Evolutionary conservation across 169 alveolate genomes (phyloP), one percentile per base, ranked within the genome.

Genomic region (Plasmodium falciparum): DNA sequence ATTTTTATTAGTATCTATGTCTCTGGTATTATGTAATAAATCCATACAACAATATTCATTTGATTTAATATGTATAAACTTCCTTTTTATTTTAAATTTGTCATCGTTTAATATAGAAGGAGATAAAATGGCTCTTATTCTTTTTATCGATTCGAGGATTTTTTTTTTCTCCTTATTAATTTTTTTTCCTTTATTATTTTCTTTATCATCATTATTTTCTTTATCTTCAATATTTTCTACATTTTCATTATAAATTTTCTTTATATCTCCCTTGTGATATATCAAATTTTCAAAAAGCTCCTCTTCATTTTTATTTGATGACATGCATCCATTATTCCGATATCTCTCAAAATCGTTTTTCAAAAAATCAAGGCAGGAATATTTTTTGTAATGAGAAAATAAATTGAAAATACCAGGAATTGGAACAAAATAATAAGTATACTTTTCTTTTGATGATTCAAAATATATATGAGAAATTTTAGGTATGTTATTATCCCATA

Each of bases 31-130:
- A 61, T 17, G 22, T 45, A 74, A 61, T 6, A 59, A 12, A 62
- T 61, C 54, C 29, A 17, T 74, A 45, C 88, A 74, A 74, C 88
- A 74, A 45, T 59, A 61, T 50, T 59, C 62, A 43, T 74, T 74
- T 50, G 39, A 67, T 17, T 74, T 7, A 13, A 74, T 49, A 56
- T 1, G 5, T 13, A 56, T 11, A 22, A 0, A 3, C 17, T 39
- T 58, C 17, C 7, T 56, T 11, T 43, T n/a, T 13, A 8, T 33
- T 58, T 58, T 39, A 39, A 39, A 5, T 39, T 39, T 1, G 47
- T 5, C 7, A 39, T 39, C 9, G 11, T 39, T 39, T 39, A 39
- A 39, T 0, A 39, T 39, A 39, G 47, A 39, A 39, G 6, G 0
- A 1, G 47, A 39, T 39, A 39, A 39, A 39, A 6, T 5, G 1